Evolutionary conservation across 331 rosid genomes (phyloP), one percentile per base, ranked within the genome.

Genomic region (Cydonia oblonga): DNA sequence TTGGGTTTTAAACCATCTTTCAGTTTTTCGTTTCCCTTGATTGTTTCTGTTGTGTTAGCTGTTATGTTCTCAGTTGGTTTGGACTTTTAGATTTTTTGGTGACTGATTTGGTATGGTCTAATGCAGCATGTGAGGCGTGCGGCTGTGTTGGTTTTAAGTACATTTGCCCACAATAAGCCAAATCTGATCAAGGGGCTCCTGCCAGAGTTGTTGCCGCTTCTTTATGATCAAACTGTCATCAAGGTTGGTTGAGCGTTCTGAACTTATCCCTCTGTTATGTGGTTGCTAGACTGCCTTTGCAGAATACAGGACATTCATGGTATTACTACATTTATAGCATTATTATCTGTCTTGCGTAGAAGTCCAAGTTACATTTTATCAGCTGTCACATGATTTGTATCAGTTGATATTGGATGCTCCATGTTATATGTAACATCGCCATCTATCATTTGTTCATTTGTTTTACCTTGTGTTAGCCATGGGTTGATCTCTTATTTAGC

Each of bases 41-140:
- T 40, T 69, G 24, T 69, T 67, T 71, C 62, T 69, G 62, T 35
- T 58, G 28, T 13, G 22, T n/a, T 51, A 7, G 54, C 20, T 56
- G 61, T n/a, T 8, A 56, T 8, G 60, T 70, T 70, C 25, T 44
- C 53, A 61, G 78, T 73, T 84, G 52, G 74, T 77, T 69, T 49
- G 54, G 28, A 49, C 53, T 67, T 81, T 73, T 79, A 46, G 80
- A 32, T 67, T 58, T 75, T 76, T 14, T 77, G 30, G 52, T 69
- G 68, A 28, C 84, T 77, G 69, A 75, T 75, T 75, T 56, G 54
- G 38, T 70, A 25, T 79, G 76, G 44, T 58, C 16, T 71, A 64
- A 53, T 82, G 85, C 86, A 95, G 99, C 96, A 95, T 88, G 99
- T 91, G 53, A 88, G 99, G 81, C 96, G 99, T 76, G 99, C 99